phyloP scores from a whole-genome alignment of 352 stramenopile species.

The Phytophthora agathidicida region DNA sequence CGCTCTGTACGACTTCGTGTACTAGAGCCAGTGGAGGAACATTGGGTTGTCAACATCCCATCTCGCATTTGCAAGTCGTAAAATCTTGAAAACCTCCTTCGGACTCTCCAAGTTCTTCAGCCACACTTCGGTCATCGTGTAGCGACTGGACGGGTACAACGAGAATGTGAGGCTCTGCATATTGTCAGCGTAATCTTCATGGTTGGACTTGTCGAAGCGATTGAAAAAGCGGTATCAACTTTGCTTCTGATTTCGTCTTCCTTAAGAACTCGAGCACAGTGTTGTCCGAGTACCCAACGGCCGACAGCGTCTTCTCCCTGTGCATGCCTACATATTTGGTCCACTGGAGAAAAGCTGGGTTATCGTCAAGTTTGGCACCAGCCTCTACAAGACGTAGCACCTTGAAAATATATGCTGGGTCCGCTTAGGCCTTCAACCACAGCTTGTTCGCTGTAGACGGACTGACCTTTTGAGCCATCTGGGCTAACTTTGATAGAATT shows the following conservation, averaged over 20 bases:
- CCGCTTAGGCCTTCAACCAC: too few species aligned
- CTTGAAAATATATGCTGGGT: too few species aligned
- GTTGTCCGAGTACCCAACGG: neutral
- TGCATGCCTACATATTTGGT: neutral
- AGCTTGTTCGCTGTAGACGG: neutral
- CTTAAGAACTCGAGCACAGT: neutral
- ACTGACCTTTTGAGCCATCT: too few species aligned
- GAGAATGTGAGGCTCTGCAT: neutral
- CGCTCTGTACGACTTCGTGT: too few species aligned
- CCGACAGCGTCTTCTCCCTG: neutral
- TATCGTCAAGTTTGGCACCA: neutral
- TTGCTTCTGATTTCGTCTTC: neutral
- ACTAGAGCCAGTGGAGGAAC: too few species aligned
- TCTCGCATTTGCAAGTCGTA: too few species aligned
- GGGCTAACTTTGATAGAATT: too few species aligned
- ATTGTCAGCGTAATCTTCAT: neutral
- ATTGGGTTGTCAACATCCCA: too few species aligned
- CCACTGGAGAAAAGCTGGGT: slow-evolving; percentile 1
- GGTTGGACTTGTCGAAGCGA: neutral
- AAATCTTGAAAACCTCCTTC: neutral
- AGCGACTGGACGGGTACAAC: neutral
- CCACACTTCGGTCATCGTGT: neutral
- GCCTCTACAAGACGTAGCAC: neutral
- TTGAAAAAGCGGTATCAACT: slow-evolving; percentile 1
- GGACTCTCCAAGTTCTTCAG: neutral